Evolutionary conservation across 768 basidiomycete species (phyloP).

Genomic region (Punctularia strigosozonata): DNA sequence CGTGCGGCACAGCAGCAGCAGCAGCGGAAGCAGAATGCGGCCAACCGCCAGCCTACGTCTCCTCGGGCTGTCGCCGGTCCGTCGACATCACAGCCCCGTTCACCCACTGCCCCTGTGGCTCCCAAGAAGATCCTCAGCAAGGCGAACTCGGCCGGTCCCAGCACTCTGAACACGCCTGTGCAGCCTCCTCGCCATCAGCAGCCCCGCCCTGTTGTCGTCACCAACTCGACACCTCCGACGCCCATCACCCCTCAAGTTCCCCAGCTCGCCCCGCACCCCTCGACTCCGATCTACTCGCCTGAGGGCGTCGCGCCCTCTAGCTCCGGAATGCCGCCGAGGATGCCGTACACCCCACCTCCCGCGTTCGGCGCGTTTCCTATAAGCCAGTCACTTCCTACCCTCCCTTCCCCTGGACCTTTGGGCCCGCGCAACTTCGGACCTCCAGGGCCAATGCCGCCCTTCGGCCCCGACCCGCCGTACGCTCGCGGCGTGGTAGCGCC

Average conservation of each 20-base stretch:
- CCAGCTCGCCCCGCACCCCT: conserved; percentile 26
- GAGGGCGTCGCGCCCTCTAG: conserved; percentile 31
- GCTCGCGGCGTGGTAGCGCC: no score
- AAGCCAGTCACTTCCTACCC: no score
- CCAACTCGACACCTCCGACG: conserved; percentile 33
- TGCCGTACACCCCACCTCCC: conserved; percentile 36
- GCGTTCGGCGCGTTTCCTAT: conserved; percentile 42
- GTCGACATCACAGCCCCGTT: conserved; percentile 35
- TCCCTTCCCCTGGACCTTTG: conserved; percentile 34
- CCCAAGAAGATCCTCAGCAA: conserved; percentile 58
- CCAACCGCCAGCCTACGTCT: conserved; percentile 41
- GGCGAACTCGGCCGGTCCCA: conserved; percentile 15
- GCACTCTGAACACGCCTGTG: conserved; percentile 16
- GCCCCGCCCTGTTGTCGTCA: conserved; percentile 18
- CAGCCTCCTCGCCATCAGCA: conserved; percentile 24
- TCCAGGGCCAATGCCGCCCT: conserved; percentile 29
- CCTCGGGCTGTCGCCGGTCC: conserved; percentile 34
- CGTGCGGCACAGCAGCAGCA: conserved; percentile 6
- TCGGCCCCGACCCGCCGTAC: no score
- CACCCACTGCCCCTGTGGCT: conserved; percentile 31
- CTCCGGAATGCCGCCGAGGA: conserved; percentile 42
- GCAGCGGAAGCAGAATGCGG: conserved; percentile 40
- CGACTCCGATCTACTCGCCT: conserved; percentile 37
- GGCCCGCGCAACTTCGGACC: no score
- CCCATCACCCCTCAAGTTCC: conserved; percentile 37